Evolutionary conservation across 805 yeast species (phyloP).

Genomic region (Sugiyamaella mastotermitis): DNA sequence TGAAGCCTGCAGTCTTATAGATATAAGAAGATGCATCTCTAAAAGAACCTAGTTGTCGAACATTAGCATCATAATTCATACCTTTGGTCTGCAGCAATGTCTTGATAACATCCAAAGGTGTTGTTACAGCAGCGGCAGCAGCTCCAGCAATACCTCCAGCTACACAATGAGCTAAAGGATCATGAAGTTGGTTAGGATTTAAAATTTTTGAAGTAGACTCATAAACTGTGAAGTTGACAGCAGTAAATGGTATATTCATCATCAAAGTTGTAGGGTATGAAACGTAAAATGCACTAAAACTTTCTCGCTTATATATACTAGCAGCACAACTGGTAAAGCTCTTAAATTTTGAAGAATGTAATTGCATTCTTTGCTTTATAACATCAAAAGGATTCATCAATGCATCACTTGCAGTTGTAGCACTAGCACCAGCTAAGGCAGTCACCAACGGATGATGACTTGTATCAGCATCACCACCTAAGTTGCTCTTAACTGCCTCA

Average conservation of each 20-base stretch:
- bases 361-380: slow-evolving; percentile 91
- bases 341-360: slow-evolving; percentile 25
- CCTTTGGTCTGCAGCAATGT: slow-evolving; percentile 81
- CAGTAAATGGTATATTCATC: slow-evolving; percentile 92
- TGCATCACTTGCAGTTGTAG: slow-evolving; percentile 90
- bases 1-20: slow-evolving; percentile 37
- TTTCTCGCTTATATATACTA: slow-evolving; percentile 32
- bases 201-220: slow-evolving; percentile 73
- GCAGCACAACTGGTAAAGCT: slow-evolving; percentile 23
- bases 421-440: slow-evolving; percentile 82
- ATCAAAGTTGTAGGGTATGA: slow-evolving; percentile 91
- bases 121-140: slow-evolving; percentile 87
- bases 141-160: slow-evolving; percentile 96
- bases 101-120: slow-evolving; percentile 91
- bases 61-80: slow-evolving; percentile 24
- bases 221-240: slow-evolving; percentile 87
- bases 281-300: slow-evolving; percentile 71
- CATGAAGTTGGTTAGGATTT: slow-evolving; percentile 70
- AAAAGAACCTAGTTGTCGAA: slow-evolving; percentile 60
- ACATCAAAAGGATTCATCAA: slow-evolving; percentile 97
- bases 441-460: slow-evolving; percentile 75
- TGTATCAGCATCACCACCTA: slow-evolving; percentile 41
- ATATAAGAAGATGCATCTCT: slow-evolving; percentile 64
- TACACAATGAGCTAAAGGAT: slow-evolving; percentile 86
- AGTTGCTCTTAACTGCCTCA: slow-evolving; percentile 64